Conservation (phyloP, 768 basidiomycete genomes). For the Xerocomellus dryophilus region DNA sequence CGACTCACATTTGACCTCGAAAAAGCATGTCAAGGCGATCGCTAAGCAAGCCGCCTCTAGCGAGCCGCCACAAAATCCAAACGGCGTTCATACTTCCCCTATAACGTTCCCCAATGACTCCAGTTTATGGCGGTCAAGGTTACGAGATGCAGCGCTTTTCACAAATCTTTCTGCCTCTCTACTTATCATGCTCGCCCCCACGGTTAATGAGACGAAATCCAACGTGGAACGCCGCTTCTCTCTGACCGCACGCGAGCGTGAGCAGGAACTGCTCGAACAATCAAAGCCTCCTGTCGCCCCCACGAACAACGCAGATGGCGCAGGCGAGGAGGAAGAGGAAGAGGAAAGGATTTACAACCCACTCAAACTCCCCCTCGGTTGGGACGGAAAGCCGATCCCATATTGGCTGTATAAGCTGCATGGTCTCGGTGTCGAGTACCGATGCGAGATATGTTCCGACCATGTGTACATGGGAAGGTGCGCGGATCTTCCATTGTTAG, state of each 20-base stretch:
- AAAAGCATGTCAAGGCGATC: slow-evolving; percentile 93
- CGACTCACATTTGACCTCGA: slow-evolving; percentile 91
- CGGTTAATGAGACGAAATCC: slow-evolving; percentile 85
- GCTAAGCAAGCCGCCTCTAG: slow-evolving; percentile 59
- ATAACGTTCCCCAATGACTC: slow-evolving; percentile 35
- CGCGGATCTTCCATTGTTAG: slow-evolving; percentile 19
- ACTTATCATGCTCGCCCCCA: slow-evolving; percentile 57
- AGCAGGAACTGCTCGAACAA: slow-evolving; percentile 85
- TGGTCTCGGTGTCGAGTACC: slow-evolving; percentile 96
- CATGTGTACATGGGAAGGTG: slow-evolving; percentile 95
- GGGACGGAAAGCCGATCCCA: slow-evolving; percentile 99
- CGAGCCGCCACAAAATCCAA: slow-evolving; percentile 35
- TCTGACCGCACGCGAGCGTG: slow-evolving; percentile 94
- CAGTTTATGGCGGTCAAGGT: slow-evolving; percentile 42
- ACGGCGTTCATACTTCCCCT: slow-evolving; percentile 26
- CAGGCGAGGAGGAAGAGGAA: slow-evolving; percentile 83
- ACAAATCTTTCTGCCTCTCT: slow-evolving; percentile 70
- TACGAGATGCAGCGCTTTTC: slow-evolving; percentile 64
- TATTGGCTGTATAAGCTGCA: slow-evolving; percentile 99
- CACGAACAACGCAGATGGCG: slow-evolving; percentile 42
- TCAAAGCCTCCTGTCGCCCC: slow-evolving; percentile 48
- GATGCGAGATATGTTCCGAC: slow-evolving; percentile 96
- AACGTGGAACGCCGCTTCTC: slow-evolving; percentile 97
- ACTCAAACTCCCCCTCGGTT: slow-evolving; percentile 91
- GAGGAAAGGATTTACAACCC: slow-evolving; percentile 98